Percentiles rank a stretch among this genome's conserved stretches.
phyloP scores from a whole-genome alignment of 2,329 filamentous ascomycete species.

The Fusarium verrucosum region DNA sequence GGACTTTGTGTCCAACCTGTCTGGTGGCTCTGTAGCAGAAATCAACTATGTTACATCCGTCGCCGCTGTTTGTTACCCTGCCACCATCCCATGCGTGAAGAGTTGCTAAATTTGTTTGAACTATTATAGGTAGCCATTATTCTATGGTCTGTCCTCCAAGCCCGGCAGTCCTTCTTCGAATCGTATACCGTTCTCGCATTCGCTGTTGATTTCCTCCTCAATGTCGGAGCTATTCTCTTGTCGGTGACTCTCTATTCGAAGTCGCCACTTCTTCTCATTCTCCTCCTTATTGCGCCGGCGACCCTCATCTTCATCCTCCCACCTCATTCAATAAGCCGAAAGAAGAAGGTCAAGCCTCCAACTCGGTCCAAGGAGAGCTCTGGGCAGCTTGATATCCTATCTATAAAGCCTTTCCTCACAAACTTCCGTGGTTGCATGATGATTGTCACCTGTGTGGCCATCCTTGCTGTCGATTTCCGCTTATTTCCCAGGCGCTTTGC shows the following conservation, averaged over 20 bases:
- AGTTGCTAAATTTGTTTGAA: conserved; percentile 25
- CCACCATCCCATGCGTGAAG: not conserved
- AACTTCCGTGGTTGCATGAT: conserved; percentile 93
- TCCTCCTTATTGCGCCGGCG: conserved; percentile 78
- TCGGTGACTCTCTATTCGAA: conserved; percentile 86
- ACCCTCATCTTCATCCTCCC: conserved; percentile 67
- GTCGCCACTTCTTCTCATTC: conserved; percentile 75
- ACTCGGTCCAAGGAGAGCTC: conserved; percentile 49
- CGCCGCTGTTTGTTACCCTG: conserved; percentile 71
- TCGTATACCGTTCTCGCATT: conserved; percentile 75
- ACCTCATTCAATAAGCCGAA: conserved; percentile 47
- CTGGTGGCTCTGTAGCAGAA: conserved; percentile 83
- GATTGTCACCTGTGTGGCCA: conserved; percentile 86
- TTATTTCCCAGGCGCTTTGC: conserved; percentile 94
- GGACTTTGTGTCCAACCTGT: conserved; percentile 91
- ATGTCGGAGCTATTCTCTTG: conserved; percentile 82
- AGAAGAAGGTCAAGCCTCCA: conserved; percentile 60
- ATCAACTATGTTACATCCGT: conserved; percentile 88
- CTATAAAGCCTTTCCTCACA: conserved; percentile 91
- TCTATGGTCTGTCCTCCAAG: conserved; percentile 89
- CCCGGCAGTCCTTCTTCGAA: conserved; percentile 83
- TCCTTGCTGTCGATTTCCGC: conserved; percentile 95
- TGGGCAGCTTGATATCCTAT: conserved; percentile 59
- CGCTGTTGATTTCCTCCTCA: conserved; percentile 85
- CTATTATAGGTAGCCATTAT: conserved; percentile 75